These are phyloP conservation scores for Sphaerulina musiva DNA, from an alignment of 2,329 filamentous ascomycete species.

Conservation along the genomic window DNA sequence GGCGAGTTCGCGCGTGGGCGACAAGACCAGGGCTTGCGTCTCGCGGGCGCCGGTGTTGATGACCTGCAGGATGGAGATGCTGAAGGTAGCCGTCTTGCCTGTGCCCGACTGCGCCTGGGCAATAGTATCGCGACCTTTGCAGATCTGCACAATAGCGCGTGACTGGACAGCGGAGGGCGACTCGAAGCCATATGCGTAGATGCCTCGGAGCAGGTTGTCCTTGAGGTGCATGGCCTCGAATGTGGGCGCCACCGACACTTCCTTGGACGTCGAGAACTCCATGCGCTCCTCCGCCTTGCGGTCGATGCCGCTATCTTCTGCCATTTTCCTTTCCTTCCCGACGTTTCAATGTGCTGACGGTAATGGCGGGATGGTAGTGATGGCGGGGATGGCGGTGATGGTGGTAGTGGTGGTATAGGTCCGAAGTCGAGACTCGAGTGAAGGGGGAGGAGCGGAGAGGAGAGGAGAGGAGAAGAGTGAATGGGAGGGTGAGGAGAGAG, in stretches of 20 bases:
- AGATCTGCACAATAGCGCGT: slow-evolving; percentile 95
- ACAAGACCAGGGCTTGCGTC: slow-evolving; percentile 94
- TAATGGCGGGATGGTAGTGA: slow-evolving; percentile 1
- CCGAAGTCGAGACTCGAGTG: too few species aligned
- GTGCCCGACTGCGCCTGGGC: slow-evolving; percentile 98
- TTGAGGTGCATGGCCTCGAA: slow-evolving; percentile 89
- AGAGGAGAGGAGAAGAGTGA: too few species aligned
- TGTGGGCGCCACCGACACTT: slow-evolving; percentile 89
- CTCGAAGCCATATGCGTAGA: slow-evolving; percentile 98
- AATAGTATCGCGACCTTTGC: slow-evolving; percentile 97
- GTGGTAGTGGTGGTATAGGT: neutral
- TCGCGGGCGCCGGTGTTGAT: slow-evolving; percentile 90
- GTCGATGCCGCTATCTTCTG: slow-evolving; percentile 69
- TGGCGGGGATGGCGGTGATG: neutral
- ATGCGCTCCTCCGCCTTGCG: slow-evolving; percentile 91
- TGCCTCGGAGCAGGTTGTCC: slow-evolving; percentile 90
- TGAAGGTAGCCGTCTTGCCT: slow-evolving; percentile 99
- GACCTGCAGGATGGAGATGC: slow-evolving; percentile 97
- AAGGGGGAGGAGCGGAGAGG: too few species aligned
- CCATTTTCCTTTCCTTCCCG: slow-evolving; percentile 58
- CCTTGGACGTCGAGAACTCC: slow-evolving; percentile 97
- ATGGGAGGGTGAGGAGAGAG: too few species aligned
- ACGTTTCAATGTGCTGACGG: neutral
- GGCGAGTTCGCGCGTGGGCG: slow-evolving; percentile 90
- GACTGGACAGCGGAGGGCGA: slow-evolving; percentile 97